These are phyloP conservation scores for Blastocladiella emersonii DNA, from an alignment of 371 early-diverging fungal species.

Conservation along the genomic window DNA sequence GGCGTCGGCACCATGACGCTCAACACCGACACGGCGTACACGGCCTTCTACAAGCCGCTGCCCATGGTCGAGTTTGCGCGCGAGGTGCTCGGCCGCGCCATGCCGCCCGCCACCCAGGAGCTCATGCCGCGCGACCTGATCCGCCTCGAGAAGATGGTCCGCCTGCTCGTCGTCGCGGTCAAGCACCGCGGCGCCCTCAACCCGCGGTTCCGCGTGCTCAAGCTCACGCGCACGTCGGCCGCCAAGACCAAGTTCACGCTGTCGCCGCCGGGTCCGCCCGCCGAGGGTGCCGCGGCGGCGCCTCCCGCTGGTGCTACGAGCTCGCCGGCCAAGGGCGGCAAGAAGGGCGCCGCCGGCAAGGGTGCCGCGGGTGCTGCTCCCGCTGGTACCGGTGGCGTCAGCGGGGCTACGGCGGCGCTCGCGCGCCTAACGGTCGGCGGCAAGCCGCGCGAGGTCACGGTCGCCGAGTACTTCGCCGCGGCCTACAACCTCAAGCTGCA, in stretches of 20 bases:
- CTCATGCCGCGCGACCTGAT: background rate
- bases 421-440: too few relatives aligned
- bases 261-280: too few relatives aligned
- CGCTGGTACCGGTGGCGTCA: too few relatives aligned
- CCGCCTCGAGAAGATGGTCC: background rate
- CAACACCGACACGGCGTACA: constrained; percentile 1
- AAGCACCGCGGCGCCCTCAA: background rate
- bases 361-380: too few relatives aligned
- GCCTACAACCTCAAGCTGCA: constrained; percentile 25
- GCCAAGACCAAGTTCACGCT: background rate
- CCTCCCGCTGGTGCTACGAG: too few relatives aligned
- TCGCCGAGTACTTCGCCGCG: constrained; percentile 27
- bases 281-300: too few relatives aligned
- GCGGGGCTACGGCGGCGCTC: too few relatives aligned
- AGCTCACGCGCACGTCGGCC: background rate
- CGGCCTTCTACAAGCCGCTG: background rate
- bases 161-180: background rate
- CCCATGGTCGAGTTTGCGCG: background rate
- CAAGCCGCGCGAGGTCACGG: constrained; percentile 7
- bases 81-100: background rate
- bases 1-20: background rate
- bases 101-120: background rate
- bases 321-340: too few relatives aligned
- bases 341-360: too few relatives aligned
- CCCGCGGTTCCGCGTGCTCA: background rate